Conservation (phyloP, 1,139 yeast species). For the Taphrina deformans region DNA sequence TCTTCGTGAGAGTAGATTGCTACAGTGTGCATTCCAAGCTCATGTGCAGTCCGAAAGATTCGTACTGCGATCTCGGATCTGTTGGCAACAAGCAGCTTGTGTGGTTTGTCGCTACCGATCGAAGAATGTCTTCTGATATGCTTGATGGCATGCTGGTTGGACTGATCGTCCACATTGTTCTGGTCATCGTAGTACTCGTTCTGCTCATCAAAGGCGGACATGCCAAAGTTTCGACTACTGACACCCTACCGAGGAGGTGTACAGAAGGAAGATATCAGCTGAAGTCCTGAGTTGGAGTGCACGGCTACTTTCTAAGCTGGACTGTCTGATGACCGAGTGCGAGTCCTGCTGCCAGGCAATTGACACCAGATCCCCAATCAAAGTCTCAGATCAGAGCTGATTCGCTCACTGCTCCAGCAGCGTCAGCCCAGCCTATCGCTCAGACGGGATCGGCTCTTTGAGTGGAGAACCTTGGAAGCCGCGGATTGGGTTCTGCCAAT, state of each 20-base stretch:
- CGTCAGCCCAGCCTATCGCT: neutral
- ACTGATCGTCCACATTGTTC: constrained; percentile 32
- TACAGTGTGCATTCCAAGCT: constrained; percentile 93
- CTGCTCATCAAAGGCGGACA: constrained; percentile 26
- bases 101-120: constrained; percentile 19
- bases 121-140: constrained; percentile 28
- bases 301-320: too few species aligned
- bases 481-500: neutral
- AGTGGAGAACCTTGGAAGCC: neutral
- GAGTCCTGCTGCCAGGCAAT: neutral
- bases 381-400: neutral
- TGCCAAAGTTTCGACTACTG: neutral
- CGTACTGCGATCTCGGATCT: constrained; percentile 39
- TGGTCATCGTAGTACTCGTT: constrained; percentile 22
- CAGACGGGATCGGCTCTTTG: neutral
- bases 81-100: constrained; percentile 34
- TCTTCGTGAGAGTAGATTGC: constrained; percentile 98
- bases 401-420: neutral
- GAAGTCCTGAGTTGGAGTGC: too few species aligned
- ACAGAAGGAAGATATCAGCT: neutral
- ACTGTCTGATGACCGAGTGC: neutral
- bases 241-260: neutral
- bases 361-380: neutral
- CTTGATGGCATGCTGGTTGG: constrained; percentile 31
- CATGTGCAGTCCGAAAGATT: constrained; percentile 96